phyloP scores from a whole-genome alignment of 2,329 filamentous ascomycete genomes.

The Trichoderma sp. region DNA sequence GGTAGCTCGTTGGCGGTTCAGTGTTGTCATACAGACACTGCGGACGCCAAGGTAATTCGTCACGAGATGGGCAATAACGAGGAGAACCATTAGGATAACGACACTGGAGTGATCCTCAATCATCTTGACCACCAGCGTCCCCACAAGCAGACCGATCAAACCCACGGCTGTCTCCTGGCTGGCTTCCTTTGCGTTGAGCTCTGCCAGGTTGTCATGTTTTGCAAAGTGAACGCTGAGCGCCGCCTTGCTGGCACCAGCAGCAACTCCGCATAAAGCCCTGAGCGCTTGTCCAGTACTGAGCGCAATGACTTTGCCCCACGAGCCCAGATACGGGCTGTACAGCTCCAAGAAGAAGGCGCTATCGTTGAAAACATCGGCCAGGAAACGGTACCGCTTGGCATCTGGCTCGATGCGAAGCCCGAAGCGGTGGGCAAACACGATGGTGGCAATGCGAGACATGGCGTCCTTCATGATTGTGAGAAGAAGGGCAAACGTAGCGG shows the following conservation, averaged over 20 bases:
- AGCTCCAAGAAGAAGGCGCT: constrained; percentile 83
- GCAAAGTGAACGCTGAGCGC: constrained; percentile 92
- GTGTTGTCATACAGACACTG: constrained; percentile 76
- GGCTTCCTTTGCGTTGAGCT: constrained; percentile 92
- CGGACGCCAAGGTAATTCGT: constrained; percentile 87
- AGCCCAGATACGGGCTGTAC: constrained; percentile 71
- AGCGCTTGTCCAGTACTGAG: constrained; percentile 55
- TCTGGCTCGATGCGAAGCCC: constrained; percentile 85
- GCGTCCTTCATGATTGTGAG: constrained; percentile 82
- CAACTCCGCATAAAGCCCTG: constrained; percentile 77
- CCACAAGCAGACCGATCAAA: constrained; percentile 80
- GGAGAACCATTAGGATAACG: constrained; percentile 68
- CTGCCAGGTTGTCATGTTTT: constrained; percentile 79
- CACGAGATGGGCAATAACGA: constrained; percentile 75
- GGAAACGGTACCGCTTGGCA: constrained; percentile 84
- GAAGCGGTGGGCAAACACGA: constrained; percentile 79
- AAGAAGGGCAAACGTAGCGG: constrained; percentile 77
- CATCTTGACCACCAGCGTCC: constrained; percentile 76
- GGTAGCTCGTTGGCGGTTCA: constrained; percentile 85
- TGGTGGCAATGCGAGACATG: constrained; percentile 79
- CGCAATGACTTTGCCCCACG: constrained; percentile 50
- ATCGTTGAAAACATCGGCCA: constrained; percentile 89
- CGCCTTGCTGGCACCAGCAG: constrained; percentile 86
- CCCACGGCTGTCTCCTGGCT: constrained; percentile 95
- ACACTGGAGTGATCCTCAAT: constrained; percentile 72